Base-by-base conservation (phyloP, 805 yeast species). In the Hanseniaspora jakobsenii region DNA sequence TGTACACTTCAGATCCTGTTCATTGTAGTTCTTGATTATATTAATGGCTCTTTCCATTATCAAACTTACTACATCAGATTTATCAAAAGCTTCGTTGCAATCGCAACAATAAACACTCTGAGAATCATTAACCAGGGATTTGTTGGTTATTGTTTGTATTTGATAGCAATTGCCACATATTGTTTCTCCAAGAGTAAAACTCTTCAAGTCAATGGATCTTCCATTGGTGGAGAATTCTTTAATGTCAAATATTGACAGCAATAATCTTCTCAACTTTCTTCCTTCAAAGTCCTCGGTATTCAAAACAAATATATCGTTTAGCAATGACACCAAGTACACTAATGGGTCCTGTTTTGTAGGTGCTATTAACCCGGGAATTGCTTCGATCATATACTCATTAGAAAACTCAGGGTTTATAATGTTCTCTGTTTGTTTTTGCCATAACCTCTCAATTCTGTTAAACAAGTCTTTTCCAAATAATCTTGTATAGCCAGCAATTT, bases 71-170 rank as follows among this genome's bases (percentile, higher is more conserved):
- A 91, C 55, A 1, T 77, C 69, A 3, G 81, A 72, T 50, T 75
- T 73, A 53, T 81, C 78, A 57, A 78, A 77, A 2, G 71, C 66
- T 48, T 67, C 72, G 32, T 66, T 70, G 57, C 99, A 91, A 18
- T 71, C 70, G 4, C 69, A 62, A 60, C 95, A 85, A 16, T 64
- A 78, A 83, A 77, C 8, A 62, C 51, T 5, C 77, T 74, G 60
- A 96, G 87, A 42, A 87, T 67, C 63, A 89, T 96, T 39, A 89
- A 65, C 53, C 83, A 94, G 23, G 77, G 66, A 29, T 78, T 35
- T 42, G 9, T 42, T 42, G 3, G 39, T 42, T 8, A 42, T 35
- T 22, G 22, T 37, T 35, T 42, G 46, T 14, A 21, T 72, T 52
- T 66, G 71, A 49, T 77, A 79, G 64, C 99, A 91, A 52, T 78